Evolutionary conservation across 2,329 filamentous ascomycete species (phyloP).

Genomic region (Exophiala phaeomuriformis): DNA sequence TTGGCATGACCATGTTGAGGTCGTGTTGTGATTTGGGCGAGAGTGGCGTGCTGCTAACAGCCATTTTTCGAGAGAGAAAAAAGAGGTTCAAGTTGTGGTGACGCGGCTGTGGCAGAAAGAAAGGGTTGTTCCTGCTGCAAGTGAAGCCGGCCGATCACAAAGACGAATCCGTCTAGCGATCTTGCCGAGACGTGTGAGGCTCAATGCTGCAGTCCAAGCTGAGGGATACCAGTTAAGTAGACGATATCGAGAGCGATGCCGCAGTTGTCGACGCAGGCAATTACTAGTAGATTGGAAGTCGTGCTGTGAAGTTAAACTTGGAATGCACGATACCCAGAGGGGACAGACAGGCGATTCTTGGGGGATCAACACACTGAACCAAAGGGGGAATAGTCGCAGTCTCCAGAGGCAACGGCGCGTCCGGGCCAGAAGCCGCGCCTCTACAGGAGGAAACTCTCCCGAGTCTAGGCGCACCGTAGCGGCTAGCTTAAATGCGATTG

Average conservation of each 20-base stretch:
- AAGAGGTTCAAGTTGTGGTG: not conserved
- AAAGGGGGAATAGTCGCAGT: not conserved
- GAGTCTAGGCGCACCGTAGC: too few relatives aligned
- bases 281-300: not conserved
- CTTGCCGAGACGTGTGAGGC: not conserved
- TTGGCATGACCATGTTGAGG: slow-evolving; percentile 33
- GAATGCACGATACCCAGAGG: not conserved
- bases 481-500: too few relatives aligned
- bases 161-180: not conserved
- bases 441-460: too few relatives aligned
- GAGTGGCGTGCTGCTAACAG: slow-evolving; percentile 17
- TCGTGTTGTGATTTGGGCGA: slow-evolving; percentile 23
- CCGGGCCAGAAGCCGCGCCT: too few relatives aligned
- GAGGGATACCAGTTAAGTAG: not conserved
- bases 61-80: not conserved
- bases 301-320: not conserved
- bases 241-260: not conserved
- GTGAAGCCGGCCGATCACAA: not conserved
- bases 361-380: not conserved
- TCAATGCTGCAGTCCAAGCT: not conserved
- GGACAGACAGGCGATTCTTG: not conserved
- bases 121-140: not conserved
- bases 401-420: slow-evolving; percentile 2
- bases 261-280: not conserved
- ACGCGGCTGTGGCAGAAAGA: not conserved